phyloP scores from a whole-genome alignment of 1,284 basidiomycete species.

The Mrakiaceae sp. region DNA sequence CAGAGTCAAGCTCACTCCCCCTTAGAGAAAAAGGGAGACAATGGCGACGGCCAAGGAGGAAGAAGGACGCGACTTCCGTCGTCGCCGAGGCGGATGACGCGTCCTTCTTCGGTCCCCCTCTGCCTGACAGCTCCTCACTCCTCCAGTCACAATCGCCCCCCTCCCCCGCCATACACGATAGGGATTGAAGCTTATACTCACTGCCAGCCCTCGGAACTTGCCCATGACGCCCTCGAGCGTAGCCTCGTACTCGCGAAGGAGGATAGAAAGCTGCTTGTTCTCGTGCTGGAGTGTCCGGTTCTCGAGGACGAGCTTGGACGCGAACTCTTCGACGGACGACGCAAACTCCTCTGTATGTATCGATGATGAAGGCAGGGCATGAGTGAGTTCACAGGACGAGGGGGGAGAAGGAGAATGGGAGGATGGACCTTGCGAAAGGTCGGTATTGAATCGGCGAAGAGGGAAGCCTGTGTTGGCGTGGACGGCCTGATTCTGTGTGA shows the following conservation, averaged over 20 bases:
- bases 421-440: slow-evolving; percentile 64
- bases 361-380: neutral
- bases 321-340: slow-evolving; percentile 79
- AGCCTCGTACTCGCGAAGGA: slow-evolving; percentile 88
- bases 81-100: no score
- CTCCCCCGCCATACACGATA: no score
- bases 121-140: no score
- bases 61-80: no score
- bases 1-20: neutral
- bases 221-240: slow-evolving; percentile 94
- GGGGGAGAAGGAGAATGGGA: neutral
- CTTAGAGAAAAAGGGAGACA: neutral
- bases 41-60: neutral
- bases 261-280: slow-evolving; percentile 77
- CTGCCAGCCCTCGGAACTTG: slow-evolving; percentile 86
- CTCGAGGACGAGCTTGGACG: slow-evolving; percentile 83
- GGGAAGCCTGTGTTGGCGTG: slow-evolving; percentile 68
- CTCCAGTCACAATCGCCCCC: no score
- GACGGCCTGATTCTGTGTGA: slow-evolving; percentile 60
- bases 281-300: slow-evolving; percentile 86
- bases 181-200: slow-evolving; percentile 36
- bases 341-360: slow-evolving; percentile 66
- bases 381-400: neutral
- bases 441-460: slow-evolving; percentile 81
- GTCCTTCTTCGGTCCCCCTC: no score